phyloP scores from a whole-genome alignment of 345 rosid species.

The Lepidium didymum region DNA sequence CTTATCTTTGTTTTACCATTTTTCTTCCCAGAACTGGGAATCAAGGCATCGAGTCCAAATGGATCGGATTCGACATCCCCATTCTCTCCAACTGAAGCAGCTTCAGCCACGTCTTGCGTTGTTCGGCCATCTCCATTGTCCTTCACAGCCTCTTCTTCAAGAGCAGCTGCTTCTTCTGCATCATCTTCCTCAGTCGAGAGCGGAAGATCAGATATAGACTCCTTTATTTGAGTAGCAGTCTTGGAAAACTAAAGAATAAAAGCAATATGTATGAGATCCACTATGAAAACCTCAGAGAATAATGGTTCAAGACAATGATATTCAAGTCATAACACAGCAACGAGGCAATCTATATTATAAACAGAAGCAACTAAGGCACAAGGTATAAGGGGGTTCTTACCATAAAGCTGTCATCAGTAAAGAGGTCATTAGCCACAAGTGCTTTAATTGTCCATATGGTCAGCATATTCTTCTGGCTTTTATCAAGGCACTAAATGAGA shows the following conservation, averaged over 20 bases:
- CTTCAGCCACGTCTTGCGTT: conserved; percentile 25
- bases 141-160: conserved; percentile 38
- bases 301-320: neutral
- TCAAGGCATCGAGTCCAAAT: conserved; percentile 79
- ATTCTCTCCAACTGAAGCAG: conserved; percentile 30
- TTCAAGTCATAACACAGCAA: neutral
- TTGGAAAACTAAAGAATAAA: conserved; percentile 61
- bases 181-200: conserved; percentile 71
- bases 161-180: conserved; percentile 63
- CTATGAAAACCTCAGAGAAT: neutral
- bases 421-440: conserved; percentile 85
- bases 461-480: conserved; percentile 65
- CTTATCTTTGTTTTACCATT: conserved; percentile 50
- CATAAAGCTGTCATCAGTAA: conserved; percentile 96
- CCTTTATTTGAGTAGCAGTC: conserved; percentile 59
- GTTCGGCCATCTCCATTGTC: conserved; percentile 27
- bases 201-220: conserved; percentile 61
- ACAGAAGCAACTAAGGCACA: neutral
- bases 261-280: neutral
- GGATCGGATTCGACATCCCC: conserved; percentile 68
- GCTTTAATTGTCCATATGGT: conserved; percentile 65
- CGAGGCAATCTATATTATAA: neutral
- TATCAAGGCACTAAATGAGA: conserved; percentile 53
- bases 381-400: conserved; percentile 32
- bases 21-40: conserved; percentile 50